Evolutionary conservation across 2,329 filamentous ascomycete species (phyloP).

Genomic region (Coniochaeta sp.): DNA sequence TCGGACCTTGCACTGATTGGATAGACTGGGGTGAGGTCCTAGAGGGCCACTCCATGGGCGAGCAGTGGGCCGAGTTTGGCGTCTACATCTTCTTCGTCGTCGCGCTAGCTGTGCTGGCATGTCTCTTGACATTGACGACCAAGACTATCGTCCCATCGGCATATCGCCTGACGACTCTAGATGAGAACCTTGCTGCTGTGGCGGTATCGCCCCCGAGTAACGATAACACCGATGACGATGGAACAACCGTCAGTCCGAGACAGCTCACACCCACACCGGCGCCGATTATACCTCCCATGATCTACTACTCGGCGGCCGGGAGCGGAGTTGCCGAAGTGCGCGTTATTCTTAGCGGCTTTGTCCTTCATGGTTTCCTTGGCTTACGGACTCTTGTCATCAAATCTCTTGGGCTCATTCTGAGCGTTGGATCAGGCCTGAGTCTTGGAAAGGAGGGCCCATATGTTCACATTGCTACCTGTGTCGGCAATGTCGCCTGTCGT

Average conservation of each 20-base stretch:
- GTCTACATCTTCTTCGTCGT: slow-evolving; percentile 71
- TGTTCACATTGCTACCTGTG: slow-evolving; percentile 90
- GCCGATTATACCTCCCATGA: slow-evolving; percentile 57
- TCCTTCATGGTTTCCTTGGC: slow-evolving; percentile 91
- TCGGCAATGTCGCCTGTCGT: slow-evolving; percentile 91
- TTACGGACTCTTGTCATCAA: slow-evolving; percentile 83
- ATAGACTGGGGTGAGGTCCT: slow-evolving; percentile 47
- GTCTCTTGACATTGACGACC: slow-evolving; percentile 76
- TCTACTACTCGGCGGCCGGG: slow-evolving; percentile 92
- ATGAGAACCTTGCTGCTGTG: slow-evolving; percentile 82
- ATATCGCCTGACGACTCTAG: slow-evolving; percentile 77
- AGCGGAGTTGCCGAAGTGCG: slow-evolving; percentile 96
- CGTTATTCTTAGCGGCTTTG: slow-evolving; percentile 96
- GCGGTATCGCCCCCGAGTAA: slow-evolving; percentile 26
- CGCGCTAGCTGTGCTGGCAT: slow-evolving; percentile 62
- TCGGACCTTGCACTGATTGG: slow-evolving; percentile 49
- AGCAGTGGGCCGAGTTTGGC: slow-evolving; percentile 65
- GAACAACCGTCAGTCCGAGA: slow-evolving; percentile 32
- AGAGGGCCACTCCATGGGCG: slow-evolving; percentile 34
- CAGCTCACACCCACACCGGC: slow-evolving; percentile 29
- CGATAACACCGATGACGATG: slow-evolving; percentile 32
- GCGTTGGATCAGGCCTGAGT: slow-evolving; percentile 86
- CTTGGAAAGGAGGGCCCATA: slow-evolving; percentile 93
- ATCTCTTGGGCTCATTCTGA: slow-evolving; percentile 73
- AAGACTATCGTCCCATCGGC: slow-evolving; percentile 90